Percentiles rank a stretch among this genome's conserved stretches.
Evolutionary conservation across 2,329 filamentous ascomycete species (phyloP).

Genomic region (Penicillium sp.): DNA sequence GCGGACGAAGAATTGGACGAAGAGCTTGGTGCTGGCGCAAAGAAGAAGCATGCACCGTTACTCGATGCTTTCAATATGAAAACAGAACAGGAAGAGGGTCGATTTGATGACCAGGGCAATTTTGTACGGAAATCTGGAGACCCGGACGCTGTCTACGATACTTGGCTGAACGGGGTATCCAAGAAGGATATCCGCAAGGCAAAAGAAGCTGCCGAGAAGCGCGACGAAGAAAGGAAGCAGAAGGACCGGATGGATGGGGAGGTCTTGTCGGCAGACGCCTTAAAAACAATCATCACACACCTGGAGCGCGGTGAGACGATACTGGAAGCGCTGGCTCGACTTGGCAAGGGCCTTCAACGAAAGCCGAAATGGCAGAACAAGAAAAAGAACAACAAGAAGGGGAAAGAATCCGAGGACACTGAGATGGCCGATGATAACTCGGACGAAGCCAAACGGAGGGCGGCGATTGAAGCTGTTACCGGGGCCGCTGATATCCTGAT

Average conservation of each 20-base stretch:
- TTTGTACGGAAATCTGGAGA: slow-evolving; percentile 88
- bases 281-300: slow-evolving; percentile 71
- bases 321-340: slow-evolving; percentile 81
- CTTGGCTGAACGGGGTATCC: slow-evolving; percentile 87
- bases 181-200: slow-evolving; percentile 93
- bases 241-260: slow-evolving; percentile 75
- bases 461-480: slow-evolving; percentile 80
- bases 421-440: slow-evolving; percentile 74
- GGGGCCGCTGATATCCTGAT: slow-evolving; percentile 87
- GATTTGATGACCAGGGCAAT: slow-evolving; percentile 89
- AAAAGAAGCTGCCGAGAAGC: slow-evolving; percentile 81
- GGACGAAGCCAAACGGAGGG: slow-evolving; percentile 70
- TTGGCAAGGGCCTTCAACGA: slow-evolving; percentile 68
- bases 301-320: slow-evolving; percentile 83
- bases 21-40: slow-evolving; percentile 85
- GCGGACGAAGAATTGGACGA: slow-evolving; percentile 79
- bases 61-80: slow-evolving; percentile 96
- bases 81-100: slow-evolving; percentile 86
- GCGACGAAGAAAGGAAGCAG: slow-evolving; percentile 75
- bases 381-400: slow-evolving; percentile 54
- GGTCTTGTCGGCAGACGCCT: slow-evolving; percentile 71
- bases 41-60: slow-evolving; percentile 91
- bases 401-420: slow-evolving; percentile 59
- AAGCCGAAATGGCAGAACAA: slow-evolving; percentile 67
- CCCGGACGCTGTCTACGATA: slow-evolving; percentile 86